phyloP scores from a whole-genome alignment of 2,329 filamentous ascomycete genomes.

The Aspergillus japonicus region DNA sequence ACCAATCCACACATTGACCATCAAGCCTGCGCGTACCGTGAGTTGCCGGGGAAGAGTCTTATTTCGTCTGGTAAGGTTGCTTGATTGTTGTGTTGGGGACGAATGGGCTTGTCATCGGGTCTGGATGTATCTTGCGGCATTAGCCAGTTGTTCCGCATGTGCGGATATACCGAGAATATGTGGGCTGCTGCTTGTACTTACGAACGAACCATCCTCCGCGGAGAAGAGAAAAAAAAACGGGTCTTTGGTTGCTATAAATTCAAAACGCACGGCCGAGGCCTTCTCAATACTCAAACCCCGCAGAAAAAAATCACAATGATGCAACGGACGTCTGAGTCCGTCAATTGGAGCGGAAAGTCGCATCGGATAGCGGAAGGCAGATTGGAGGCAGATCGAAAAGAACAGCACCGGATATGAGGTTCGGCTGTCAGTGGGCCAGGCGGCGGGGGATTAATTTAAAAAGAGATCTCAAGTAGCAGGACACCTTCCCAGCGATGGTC shows the following conservation, averaged over 20 bases:
- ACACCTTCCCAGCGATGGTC: constrained; percentile 21
- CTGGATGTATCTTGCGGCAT: background rate
- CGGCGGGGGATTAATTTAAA: constrained; percentile 9
- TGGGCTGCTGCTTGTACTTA: background rate
- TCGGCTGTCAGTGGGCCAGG: constrained; percentile 1
- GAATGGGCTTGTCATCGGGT: background rate
- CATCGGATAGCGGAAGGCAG: constrained; percentile 22
- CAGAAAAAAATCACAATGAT: constrained; percentile 19
- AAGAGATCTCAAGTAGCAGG: constrained; percentile 19
- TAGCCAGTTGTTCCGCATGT: background rate
- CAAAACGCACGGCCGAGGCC: no score
- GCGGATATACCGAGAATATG: background rate
- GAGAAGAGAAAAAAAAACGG: constrained; percentile 4
- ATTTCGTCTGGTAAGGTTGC: background rate
- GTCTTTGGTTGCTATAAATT: no score
- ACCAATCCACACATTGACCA: background rate
- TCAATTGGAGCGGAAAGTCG: constrained; percentile 19
- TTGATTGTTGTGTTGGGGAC: background rate
- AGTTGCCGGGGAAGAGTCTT: background rate
- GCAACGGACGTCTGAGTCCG: constrained; percentile 26
- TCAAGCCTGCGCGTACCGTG: background rate
- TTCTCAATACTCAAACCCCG: constrained; percentile 7
- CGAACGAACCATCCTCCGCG: background rate
- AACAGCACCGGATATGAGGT: background rate
- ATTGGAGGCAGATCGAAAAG: background rate